phyloP scores from a whole-genome alignment of 257 asterid species.

The Eucommia ulmoides region DNA sequence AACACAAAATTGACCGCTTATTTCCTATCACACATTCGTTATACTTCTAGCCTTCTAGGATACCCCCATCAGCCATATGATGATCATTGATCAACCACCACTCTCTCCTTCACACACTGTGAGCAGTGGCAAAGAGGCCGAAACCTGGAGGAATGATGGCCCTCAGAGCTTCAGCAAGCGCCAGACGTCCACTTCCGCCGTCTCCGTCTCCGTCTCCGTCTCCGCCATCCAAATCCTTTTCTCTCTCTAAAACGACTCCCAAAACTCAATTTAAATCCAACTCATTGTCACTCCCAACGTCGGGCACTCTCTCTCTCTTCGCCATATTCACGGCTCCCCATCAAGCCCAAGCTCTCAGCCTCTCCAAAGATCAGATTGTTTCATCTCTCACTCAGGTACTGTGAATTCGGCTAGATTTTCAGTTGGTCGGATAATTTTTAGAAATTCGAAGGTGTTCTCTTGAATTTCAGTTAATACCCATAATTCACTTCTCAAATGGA shows the following conservation, averaged over 20 bases:
- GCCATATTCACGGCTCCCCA: slow-evolving; percentile 38
- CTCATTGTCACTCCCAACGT: slow-evolving; percentile 36
- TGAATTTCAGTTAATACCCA: slow-evolving; percentile 5
- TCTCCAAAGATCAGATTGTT: slow-evolving; percentile 76
- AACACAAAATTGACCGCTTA: too few relatives aligned
- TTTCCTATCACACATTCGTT: too few relatives aligned
- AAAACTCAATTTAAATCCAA: slow-evolving; percentile 18
- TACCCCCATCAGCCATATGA: too few relatives aligned
- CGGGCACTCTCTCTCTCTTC: slow-evolving; percentile 51
- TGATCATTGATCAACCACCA: too few relatives aligned
- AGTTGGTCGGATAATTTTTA: too few relatives aligned
- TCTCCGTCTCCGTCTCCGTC: slow-evolving; percentile 20
- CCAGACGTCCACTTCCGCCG: slow-evolving; percentile 32
- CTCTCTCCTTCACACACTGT: background rate
- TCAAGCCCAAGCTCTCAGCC: slow-evolving; percentile 56
- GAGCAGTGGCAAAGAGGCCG: slow-evolving; percentile 12
- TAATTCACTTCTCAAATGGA: too few relatives aligned
- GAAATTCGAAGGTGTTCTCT: background rate
- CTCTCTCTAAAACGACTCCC: slow-evolving; percentile 20
- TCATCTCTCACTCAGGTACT: slow-evolving; percentile 80
- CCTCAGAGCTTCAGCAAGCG: slow-evolving; percentile 75
- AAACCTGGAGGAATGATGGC: slow-evolving; percentile 54
- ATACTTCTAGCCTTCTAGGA: too few relatives aligned
- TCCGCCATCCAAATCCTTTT: slow-evolving; percentile 15
- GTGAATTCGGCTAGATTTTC: background rate